Base-by-base conservation (phyloP, 2,329 filamentous ascomycete genomes). In the Didymella pinodella region DNA sequence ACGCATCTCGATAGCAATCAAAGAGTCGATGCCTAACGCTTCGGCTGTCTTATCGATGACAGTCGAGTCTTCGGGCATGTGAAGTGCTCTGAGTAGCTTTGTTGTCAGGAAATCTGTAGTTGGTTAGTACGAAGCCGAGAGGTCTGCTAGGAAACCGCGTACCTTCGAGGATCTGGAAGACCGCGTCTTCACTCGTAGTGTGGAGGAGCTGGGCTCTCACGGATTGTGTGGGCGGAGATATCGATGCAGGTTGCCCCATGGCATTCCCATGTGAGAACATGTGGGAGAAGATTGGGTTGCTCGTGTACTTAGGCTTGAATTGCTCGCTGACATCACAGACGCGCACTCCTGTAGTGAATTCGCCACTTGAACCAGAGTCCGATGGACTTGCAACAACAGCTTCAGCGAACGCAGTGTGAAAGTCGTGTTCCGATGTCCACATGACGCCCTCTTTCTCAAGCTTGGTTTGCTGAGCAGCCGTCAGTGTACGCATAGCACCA, bases 1-100 rank as follows among this genome's bases (percentile, higher is more conserved):
- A 1, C 78, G 67, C 7, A 81, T 65, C 48, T 81, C 78, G 0
- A 80, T 71, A 4, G 70, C 67, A 44, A 76, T 64, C 8, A 77
- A 54, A 7, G 70, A 74, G 48, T 77, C 75, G 29, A 77, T 59
- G 1, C 75, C 74, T 22, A 66, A 34, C 2, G 14, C 16, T 7
- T 50, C 47, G 2, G 51, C 46, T 0, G 50, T 50, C 12, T 51
- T 34, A 3, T 54, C 45, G 3, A 49, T 16, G 1, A 54, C 16
- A 7, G 38, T 14, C 7, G 48, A 38, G 20, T 45, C 53, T 26
- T 38, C 18, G 3, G 51, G 12, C 46, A 59, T 47, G 8, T 59
- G 50, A 4, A 59, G 57, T 11, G 49, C 45, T 22, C 18, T 48
- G n/a, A 26, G 49, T 1, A 58, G 29, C 32, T 48, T 45, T 1